phyloP scores from a whole-genome alignment of 176 grass and related monocot genomes.

The Rhipidocladum racemiflorum region DNA sequence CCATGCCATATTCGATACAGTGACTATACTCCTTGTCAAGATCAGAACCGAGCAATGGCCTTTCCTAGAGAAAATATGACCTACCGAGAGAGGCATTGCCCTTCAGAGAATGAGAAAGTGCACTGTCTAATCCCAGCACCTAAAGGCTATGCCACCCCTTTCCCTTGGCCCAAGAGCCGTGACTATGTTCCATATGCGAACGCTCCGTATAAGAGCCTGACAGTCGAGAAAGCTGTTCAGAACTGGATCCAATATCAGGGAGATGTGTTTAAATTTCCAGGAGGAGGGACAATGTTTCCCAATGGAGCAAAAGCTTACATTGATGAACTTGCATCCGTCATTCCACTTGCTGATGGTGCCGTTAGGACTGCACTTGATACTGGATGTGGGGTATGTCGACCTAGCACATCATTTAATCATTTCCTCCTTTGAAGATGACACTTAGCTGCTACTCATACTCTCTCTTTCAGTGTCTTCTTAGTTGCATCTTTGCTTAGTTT shows the following conservation, averaged over 20 bases:
- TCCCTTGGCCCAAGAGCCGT: slow-evolving; percentile 78
- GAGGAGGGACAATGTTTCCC: slow-evolving; percentile 73
- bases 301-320: slow-evolving; percentile 67
- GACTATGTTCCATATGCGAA: slow-evolving; percentile 76
- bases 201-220: slow-evolving; percentile 66
- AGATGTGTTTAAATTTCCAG: slow-evolving; percentile 77
- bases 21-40: slow-evolving; percentile 79
- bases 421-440: slow-evolving; percentile 24
- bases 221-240: slow-evolving; percentile 65
- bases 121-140: slow-evolving; percentile 73
- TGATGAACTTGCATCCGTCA: slow-evolving; percentile 67
- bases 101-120: slow-evolving; percentile 61
- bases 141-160: slow-evolving; percentile 74
- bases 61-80: slow-evolving; percentile 78
- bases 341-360: slow-evolving; percentile 68
- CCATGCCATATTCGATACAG: slow-evolving; percentile 58
- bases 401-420: slow-evolving; percentile 14
- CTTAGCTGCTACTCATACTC: not conserved
- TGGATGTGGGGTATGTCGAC: slow-evolving; percentile 72
- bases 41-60: slow-evolving; percentile 61
- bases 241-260: slow-evolving; percentile 77
- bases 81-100: slow-evolving; percentile 75
- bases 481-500: slow-evolving; percentile 14
- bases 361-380: slow-evolving; percentile 86
- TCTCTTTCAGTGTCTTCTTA: not conserved